phyloP scores from a whole-genome alignment of 2,329 filamentous ascomycete species.

The Colletotrichum nymphaeae region DNA sequence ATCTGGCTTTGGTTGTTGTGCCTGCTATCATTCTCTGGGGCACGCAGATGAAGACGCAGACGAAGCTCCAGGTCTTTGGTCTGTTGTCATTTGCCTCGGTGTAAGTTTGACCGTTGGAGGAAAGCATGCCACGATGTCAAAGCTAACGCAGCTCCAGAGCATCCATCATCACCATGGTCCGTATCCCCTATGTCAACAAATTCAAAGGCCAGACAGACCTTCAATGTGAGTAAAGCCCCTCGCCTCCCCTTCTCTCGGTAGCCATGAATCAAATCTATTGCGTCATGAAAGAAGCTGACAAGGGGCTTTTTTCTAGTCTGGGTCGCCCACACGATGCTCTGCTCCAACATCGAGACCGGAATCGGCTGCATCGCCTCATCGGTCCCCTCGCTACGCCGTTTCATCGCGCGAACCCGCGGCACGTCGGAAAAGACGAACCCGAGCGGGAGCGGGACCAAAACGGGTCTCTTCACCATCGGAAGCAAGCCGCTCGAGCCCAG shows the following conservation, averaged over 20 bases:
- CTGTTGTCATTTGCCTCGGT: conserved; percentile 39
- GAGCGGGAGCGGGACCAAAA: conserved; percentile 16
- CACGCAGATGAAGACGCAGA: conserved; percentile 44
- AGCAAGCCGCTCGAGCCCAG: conserved; percentile 29
- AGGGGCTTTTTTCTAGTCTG: conserved; percentile 16
- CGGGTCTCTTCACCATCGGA: conserved; percentile 30
- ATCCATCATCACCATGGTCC: conserved; percentile 39
- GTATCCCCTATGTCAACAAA: conserved; percentile 39
- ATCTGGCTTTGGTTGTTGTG: conserved; percentile 44
- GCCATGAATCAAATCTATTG: neutral
- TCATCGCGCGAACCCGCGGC: conserved; percentile 30
- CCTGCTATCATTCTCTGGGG: conserved; percentile 47
- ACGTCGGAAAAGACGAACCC: conserved; percentile 26
- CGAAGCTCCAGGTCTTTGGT: conserved; percentile 38
- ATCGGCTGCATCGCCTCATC: conserved; percentile 39
- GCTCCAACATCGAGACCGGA: conserved; percentile 40
- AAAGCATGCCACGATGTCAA: no score
- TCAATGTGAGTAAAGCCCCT: conserved; percentile 9
- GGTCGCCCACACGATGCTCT: conserved; percentile 37
- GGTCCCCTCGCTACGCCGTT: conserved; percentile 35
- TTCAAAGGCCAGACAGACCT: conserved; percentile 36
- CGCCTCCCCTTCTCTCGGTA: no score
- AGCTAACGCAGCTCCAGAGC: conserved; percentile 18
- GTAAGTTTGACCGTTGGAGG: neutral
- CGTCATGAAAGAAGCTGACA: neutral